Base-by-base conservation (phyloP, 208 protist species). In the Phytomonas sp. region DNA sequence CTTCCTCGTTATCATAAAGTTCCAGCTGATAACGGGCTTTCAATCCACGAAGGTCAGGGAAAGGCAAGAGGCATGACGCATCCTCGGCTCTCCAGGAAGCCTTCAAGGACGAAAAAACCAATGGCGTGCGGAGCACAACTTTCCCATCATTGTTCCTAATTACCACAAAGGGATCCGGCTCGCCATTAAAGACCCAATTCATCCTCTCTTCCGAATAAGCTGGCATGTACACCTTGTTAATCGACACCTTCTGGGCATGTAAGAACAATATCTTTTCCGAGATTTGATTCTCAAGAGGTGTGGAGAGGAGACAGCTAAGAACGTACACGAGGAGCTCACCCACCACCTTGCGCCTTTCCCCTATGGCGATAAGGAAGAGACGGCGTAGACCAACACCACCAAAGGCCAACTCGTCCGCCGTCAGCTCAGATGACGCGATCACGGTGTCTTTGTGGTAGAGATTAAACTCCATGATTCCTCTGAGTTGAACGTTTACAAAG, bases 331-430 rank as follows among this genome's bases (percentile, higher is more conserved):
- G 60, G 33, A 95, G 63, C 56, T 85, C 62, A 37, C 86, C 91
- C 42, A 92, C 89, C 12, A 84, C 74, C 14, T 89, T 81, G 11
- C 70, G 71, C 56, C 75, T 73, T 29, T 65, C 82, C 42, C 89
- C 76, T 0, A 79, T 70, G 31, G 79, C 76, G 56, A 77, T 34
- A 16, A 95, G 67, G 14, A 85, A 84, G n/a, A 91, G 77, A 3
- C 62, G 36, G 66, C 76, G 82, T 60, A 93, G 71, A 12, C 86
- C 88, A 23, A 85, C 77, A 5, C 91, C 88, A 60, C 80, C 80
- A 74, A 95, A 93, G 19, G 78, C 81, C n/a, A 95, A 75, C 16
- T 82, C 87, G 72, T 95, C 91, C n/a, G 89, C 75, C 2, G 81
- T 70, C 31, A 78, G 76, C 69, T 89, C 81, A 32, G 78, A 81